Base-by-base conservation (phyloP, 306 rosid species). In the Lablab purpureus region DNA sequence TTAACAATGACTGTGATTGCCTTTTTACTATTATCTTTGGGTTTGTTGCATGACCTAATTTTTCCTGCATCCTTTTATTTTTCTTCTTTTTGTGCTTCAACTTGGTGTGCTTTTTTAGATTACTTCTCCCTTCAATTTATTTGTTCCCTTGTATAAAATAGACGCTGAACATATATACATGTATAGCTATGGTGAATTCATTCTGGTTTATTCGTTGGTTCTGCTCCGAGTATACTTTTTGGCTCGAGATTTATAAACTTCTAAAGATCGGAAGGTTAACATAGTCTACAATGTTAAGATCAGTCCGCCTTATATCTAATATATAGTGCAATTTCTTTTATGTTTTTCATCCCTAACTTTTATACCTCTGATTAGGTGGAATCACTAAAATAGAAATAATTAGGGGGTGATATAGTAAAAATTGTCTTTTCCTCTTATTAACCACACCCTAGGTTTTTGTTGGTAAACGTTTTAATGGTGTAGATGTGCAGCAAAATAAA, bases 41-140 rank as follows among this genome's bases (percentile, higher is more conserved):
- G 83, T 74, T 85, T 82, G 84, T 85, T 75, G 47, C 15, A 23
- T 63, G 54, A 73, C 70, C 37, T 50, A 46, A 46, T 43, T 10
- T 40, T 13, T 40, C 15, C 18, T 25, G 74, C 65, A n/a, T 17
- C 32, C 1, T 67, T 69, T 51, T 51, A 60, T 23, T 79, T 40
- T 17, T 11, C 11, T 34, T 8, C 8, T 17, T 43, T 77, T 27
- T 27, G 27, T 50, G 68, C 25, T 40, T 30, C 32, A 37, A 69
- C 37, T 85, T 45, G 75, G 74, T 59, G 64, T 81, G 82, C 51
- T 52, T 54, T 68, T 50, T 52, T 34, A 40, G 46, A 10, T 34
- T 32, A 51, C 11, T 18, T 18, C 10, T 51, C 34, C 23, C 41
- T 52, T 37, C 45, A 28, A 12, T 74, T 84, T 19, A 8, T 37